Percentiles rank a stretch among this genome's conserved stretches.
Evolutionary conservation across 139 green algal genomes (phyloP).

Genomic region (Chlorella sp.): DNA sequence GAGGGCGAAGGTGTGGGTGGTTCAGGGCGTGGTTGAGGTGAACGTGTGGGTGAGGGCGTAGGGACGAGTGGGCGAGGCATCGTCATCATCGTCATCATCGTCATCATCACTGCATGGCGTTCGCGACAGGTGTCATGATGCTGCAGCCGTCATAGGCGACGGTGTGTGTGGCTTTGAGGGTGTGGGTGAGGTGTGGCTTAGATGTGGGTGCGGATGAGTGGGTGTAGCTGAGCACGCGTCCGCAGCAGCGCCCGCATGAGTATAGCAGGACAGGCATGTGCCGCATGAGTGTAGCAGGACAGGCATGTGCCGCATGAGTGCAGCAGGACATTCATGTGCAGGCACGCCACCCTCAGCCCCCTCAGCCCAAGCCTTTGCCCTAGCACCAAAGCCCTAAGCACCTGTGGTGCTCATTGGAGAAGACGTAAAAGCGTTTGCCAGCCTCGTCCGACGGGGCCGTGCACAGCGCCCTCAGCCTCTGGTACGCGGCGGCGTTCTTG

Average conservation of each 20-base stretch:
- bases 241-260: not conserved
- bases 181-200: too few species aligned
- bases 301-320: not conserved
- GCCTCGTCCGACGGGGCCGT: slow-evolving; percentile 15
- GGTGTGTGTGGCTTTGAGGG: too few species aligned
- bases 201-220: not conserved
- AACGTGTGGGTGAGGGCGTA: not conserved
- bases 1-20: not conserved
- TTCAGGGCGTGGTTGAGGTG: not conserved
- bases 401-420: slow-evolving; percentile 93
- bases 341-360: not conserved
- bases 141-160: too few species aligned
- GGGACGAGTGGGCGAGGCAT: not conserved
- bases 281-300: not conserved
- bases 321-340: not conserved
- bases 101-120: not conserved
- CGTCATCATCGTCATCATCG: not conserved
- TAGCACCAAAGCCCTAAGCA: not conserved
- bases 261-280: not conserved
- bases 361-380: not conserved
- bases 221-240: not conserved
- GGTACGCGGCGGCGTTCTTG: slow-evolving; percentile 66
- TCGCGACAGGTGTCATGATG: too few species aligned
- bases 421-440: slow-evolving; percentile 89
- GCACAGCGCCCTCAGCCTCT: slow-evolving; percentile 66